phyloP scores from a whole-genome alignment of 139 green algal genomes.

The Asterochloris sp. region DNA sequence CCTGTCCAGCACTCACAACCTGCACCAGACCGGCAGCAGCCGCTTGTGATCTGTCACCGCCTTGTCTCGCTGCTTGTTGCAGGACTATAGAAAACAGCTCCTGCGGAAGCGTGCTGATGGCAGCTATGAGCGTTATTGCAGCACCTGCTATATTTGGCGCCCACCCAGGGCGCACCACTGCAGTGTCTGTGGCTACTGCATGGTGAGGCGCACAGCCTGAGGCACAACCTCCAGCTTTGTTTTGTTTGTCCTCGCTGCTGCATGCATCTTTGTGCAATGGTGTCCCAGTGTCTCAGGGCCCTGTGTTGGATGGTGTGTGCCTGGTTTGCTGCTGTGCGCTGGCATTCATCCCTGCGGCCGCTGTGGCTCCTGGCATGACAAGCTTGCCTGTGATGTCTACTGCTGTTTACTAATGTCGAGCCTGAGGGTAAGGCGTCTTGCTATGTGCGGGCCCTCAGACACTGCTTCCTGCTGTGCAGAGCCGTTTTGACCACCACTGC shows the following conservation, averaged over 20 bases:
- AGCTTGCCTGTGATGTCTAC: neutral
- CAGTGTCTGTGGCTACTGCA: constrained; percentile 60
- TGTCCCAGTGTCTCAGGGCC: too few relatives aligned
- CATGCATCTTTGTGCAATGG: too few relatives aligned
- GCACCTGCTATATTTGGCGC: constrained; percentile 71
- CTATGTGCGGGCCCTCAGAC: neutral
- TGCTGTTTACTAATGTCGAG: neutral
- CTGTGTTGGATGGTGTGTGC: too few relatives aligned
- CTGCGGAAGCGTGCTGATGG: neutral
- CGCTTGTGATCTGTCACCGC: neutral
- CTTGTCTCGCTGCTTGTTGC: neutral
- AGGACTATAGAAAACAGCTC: constrained; percentile 11
- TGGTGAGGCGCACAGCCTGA: constrained; percentile 36
- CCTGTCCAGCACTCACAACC: too few relatives aligned
- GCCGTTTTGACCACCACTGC: constrained; percentile 82
- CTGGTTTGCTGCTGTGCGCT: too few relatives aligned
- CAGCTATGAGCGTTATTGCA: constrained; percentile 54
- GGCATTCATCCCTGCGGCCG: too few relatives aligned
- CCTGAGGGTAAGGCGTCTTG: neutral
- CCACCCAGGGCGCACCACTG: constrained; percentile 61
- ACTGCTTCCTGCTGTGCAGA: constrained; percentile 22
- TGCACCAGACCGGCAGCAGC: neutral
- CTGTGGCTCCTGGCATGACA: neutral
- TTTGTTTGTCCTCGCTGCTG: too few relatives aligned
- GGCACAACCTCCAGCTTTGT: too few relatives aligned